phyloP scores from a whole-genome alignment of 495 filamentous ascomycete genomes.

The Echria macrotheca region DNA sequence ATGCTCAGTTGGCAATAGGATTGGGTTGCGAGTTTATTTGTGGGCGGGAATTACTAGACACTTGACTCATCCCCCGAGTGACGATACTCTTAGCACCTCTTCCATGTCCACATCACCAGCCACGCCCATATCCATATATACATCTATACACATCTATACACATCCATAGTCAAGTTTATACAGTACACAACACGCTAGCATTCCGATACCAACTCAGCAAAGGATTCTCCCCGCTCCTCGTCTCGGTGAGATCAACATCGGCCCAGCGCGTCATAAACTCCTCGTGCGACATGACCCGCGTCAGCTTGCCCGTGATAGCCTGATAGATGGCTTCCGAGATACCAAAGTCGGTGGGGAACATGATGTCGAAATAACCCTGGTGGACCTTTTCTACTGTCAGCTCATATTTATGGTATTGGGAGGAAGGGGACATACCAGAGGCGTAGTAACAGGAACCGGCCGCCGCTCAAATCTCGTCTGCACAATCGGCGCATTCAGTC shows the following conservation, averaged over 20 bases:
- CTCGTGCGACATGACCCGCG: slow-evolving; percentile 76
- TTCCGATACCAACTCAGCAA: slow-evolving; percentile 92
- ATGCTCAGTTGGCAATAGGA: too few relatives aligned
- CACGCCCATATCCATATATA: too few relatives aligned
- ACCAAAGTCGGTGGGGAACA: slow-evolving; percentile 93
- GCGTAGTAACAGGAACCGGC: slow-evolving; percentile 84
- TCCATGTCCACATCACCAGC: too few relatives aligned
- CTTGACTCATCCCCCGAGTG: too few relatives aligned
- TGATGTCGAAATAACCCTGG: slow-evolving; percentile 97
- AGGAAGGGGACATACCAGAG: slow-evolving; percentile 60
- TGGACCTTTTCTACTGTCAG: slow-evolving; percentile 59
- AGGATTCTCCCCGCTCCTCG: slow-evolving; percentile 86
- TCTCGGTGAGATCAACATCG: slow-evolving; percentile 82
- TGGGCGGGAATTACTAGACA: too few relatives aligned
- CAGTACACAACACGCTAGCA: slow-evolving; percentile 79
- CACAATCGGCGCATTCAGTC: slow-evolving; percentile 88
- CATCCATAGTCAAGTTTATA: too few relatives aligned
- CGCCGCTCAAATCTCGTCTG: slow-evolving; percentile 84
- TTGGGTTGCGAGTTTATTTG: too few relatives aligned
- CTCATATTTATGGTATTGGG: background rate
- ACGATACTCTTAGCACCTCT: too few relatives aligned
- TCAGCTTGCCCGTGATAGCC: slow-evolving; percentile 85
- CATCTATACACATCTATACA: background rate
- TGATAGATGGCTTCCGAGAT: slow-evolving; percentile 85
- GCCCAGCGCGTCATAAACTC: slow-evolving; percentile 88